These are phyloP conservation scores for Thielaviopsis populi DNA, from an alignment of 2,329 filamentous ascomycete species.

Conservation along the genomic window DNA sequence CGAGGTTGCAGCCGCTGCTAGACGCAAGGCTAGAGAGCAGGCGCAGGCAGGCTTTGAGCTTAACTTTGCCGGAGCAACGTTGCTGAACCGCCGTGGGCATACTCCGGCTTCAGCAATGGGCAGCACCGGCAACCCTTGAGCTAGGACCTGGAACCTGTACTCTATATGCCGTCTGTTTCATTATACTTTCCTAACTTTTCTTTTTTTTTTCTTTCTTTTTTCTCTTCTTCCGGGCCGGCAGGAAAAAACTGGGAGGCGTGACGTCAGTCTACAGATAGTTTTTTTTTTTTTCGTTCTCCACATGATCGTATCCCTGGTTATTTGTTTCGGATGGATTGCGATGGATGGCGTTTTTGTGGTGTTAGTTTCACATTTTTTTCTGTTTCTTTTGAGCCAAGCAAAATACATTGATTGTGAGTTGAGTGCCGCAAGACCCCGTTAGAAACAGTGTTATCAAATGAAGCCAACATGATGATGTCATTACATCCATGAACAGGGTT, in stretches of 20 bases:
- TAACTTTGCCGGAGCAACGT: conserved; percentile 75
- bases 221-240: neutral
- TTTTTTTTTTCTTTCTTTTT: neutral
- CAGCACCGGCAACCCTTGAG: neutral
- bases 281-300: neutral
- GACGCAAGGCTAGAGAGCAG: conserved; percentile 57
- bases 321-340: neutral
- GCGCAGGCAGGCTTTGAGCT: conserved; percentile 78
- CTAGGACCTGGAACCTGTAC: conserved; percentile 20
- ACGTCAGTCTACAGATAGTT: neutral
- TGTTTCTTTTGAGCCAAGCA: neutral
- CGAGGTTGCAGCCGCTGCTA: conserved; percentile 67
- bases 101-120: conserved; percentile 32
- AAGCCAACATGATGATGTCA: conserved; percentile 4
- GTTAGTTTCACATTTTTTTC: neutral
- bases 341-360: conserved; percentile 10
- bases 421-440: too few species aligned
- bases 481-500: neutral
- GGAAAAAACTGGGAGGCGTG: conserved; percentile 1
- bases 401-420: neutral
- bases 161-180: conserved; percentile 3
- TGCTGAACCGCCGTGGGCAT: conserved; percentile 57
- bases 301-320: neutral
- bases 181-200: conserved; percentile 5
- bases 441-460: neutral